Percentiles rank a stretch among this genome's conserved stretches.
phyloP scores from a whole-genome alignment of 768 basidiomycete species.

The Suillus spraguei region DNA sequence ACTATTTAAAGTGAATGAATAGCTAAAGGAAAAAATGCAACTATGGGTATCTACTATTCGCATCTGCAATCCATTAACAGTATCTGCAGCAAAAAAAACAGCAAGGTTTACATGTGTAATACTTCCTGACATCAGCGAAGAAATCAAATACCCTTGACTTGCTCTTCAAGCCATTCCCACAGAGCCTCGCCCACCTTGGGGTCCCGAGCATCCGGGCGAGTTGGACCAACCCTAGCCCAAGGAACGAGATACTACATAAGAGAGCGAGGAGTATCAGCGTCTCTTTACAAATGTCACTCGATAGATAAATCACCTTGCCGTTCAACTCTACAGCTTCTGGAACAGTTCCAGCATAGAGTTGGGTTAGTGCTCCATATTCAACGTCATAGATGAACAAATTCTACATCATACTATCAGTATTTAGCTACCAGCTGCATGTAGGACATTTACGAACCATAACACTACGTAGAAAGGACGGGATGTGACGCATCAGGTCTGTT shows the following conservation, averaged over 20 bases:
- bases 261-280: not conserved
- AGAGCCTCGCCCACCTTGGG: slow-evolving; percentile 27
- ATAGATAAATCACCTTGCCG: slow-evolving; percentile 26
- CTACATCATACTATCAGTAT: slow-evolving; percentile 15
- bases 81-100: not conserved
- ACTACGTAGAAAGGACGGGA: slow-evolving; percentile 11
- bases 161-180: slow-evolving; percentile 41
- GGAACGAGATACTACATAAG: slow-evolving; percentile 34
- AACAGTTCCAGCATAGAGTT: slow-evolving; percentile 33
- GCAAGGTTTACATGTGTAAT: not conserved
- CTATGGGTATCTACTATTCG: not conserved
- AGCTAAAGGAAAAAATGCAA: not conserved
- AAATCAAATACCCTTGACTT: slow-evolving; percentile 24
- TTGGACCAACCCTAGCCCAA: slow-evolving; percentile 34
- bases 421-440: not conserved
- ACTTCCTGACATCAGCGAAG: not conserved
- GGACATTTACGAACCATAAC: slow-evolving; percentile 13
- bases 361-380: slow-evolving; percentile 29
- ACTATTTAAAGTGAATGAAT: not conserved
- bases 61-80: not conserved
- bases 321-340: slow-evolving; percentile 26
- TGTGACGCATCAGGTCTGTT: slow-evolving; percentile 25
- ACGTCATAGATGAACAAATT: slow-evolving; percentile 12
- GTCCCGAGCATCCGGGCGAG: slow-evolving; percentile 24
- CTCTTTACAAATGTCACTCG: not conserved